Percentiles rank a stretch among this genome's conserved stretches.
phyloP scores from a whole-genome alignment of 306 rosid species.

The Quercus alba region DNA sequence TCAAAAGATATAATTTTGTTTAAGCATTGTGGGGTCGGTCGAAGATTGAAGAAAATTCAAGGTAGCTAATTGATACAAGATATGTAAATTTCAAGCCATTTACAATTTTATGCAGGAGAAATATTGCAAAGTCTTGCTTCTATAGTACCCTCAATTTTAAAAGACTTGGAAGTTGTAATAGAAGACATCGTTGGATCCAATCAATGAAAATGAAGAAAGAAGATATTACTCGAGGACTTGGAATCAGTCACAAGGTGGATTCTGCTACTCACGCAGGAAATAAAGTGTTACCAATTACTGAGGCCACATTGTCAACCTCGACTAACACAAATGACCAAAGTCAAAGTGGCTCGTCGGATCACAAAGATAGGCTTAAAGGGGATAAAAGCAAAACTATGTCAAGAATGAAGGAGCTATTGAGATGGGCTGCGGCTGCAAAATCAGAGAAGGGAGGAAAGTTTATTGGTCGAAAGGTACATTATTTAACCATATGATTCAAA shows the following conservation, averaged over 20 bases:
- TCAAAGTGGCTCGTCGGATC: conserved; percentile 27
- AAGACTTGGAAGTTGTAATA: conserved; percentile 27
- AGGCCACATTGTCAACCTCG: conserved; percentile 37
- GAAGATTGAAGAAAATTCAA: conserved; percentile 24
- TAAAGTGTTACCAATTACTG: conserved; percentile 73
- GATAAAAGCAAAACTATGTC: conserved; percentile 55
- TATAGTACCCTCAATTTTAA: conserved; percentile 41
- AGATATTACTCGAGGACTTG: conserved; percentile 39
- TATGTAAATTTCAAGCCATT: conserved; percentile 45
- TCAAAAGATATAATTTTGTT: conserved; percentile 29
- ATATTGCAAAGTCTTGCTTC: conserved; percentile 52
- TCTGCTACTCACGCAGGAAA: conserved; percentile 46
- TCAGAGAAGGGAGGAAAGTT: conserved; percentile 67
- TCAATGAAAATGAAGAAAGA: conserved; percentile 66
- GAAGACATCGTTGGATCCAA: conserved; percentile 24
- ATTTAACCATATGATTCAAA: neutral
- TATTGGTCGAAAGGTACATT: conserved; percentile 57
- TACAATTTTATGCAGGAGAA: conserved; percentile 40
- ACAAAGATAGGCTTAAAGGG: conserved; percentile 41
- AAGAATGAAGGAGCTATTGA: conserved; percentile 82
- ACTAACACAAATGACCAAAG: conserved; percentile 31
- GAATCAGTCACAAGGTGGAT: conserved; percentile 41
- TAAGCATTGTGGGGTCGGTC: conserved; percentile 25
- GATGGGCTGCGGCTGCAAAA: conserved; percentile 84
- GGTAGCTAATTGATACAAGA: conserved; percentile 31